Base-by-base conservation (phyloP, 78 protist genomes). In the Isochrysis galbana region DNA sequence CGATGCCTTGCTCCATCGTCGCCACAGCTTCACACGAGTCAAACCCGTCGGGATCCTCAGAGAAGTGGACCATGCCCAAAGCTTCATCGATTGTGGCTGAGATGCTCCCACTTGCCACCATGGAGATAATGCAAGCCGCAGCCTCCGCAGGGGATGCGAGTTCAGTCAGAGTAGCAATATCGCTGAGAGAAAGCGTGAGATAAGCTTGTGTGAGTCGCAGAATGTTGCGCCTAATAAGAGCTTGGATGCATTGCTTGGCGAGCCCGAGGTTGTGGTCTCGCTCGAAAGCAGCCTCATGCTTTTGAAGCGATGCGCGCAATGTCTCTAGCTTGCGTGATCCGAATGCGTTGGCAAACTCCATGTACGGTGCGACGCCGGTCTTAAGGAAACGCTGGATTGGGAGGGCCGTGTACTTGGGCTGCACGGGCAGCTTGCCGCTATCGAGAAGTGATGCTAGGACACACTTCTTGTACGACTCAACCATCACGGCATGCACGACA, bases 401-500 rank as follows among this genome's bases (percentile, higher is more conserved):
- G 38, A 39, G 34, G 11, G 69, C 22, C 23, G 80, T 47, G 70
- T 51, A 87, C 47, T 39, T 48, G 29, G 83, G 91, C 72, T 92
- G 91, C 5, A 48, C 95, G 32, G 29, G 46, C 61, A 4, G 47
- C 38, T 14, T 29, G 44, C 67, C 23, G 5, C 72, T 14, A 34
- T 42, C 87, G 82, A 95, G 87, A 38, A 96, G 90, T 38, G 86
- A 48, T 22, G 86, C 39, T 36, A 96, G 87, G 29, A 70, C 29
- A 61, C 88, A 96, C 78, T 96, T 96, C 94, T 96, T 96, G 91
- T 95, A 96, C 42, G 96, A 95, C 90, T 96, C 98, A 44, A 96
- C 91, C 41, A 95, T 92, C 80, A 96, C 91, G 23, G 97, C 96
- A 69, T 92, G 93, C 32, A 95, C 36, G 2, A 95, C 96, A 5